Base-by-base conservation (phyloP, 106 monocot species). In the Dendrobium chrysotoxum region DNA sequence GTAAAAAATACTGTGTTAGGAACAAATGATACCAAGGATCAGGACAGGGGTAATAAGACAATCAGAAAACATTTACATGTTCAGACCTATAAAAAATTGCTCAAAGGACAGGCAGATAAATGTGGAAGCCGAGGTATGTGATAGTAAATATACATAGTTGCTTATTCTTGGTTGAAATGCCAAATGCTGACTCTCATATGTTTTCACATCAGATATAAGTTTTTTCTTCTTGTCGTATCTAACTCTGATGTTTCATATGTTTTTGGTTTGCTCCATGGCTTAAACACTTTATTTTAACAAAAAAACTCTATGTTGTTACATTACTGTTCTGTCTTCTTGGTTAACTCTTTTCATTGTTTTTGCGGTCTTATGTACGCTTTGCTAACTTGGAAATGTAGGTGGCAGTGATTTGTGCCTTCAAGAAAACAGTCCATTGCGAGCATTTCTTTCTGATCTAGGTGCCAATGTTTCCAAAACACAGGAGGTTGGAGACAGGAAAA, bases 341-440 rank as follows among this genome's bases (percentile, higher is more conserved):
- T 28, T 35, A 71, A 71, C 4, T 4, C 35, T 74, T 35, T 70
- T 8, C 30, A 31, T 9, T 16, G 3, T 20, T 35, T 30, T 70
- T 31, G 15, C 7, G 35, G 5, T 70, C 28, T 31, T 70, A 12
- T 13, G 31, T 31, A 35, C 10, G 12, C 70, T 70, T 35, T 30
- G 30, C 31, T 35, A 70, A 70, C 23, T 28, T 76, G 46, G 26
- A 76, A 76, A 76, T 76, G 40, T 76, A 76, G 44, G 23, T 76
- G 76, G 11, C 10, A n/a, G 42, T 23, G n/a, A 75, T 16, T 13
- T 23, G 4, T 47, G 46, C 40, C 18, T 76, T 76, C 21, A 23
- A 76, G 74, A 76, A 76, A 47, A 47, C 25, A 46, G 26, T 25
- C 76, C 46, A 4, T 47, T 47, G 10, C 21, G 11, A 44, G 12